Evolutionary conservation across 2,329 filamentous ascomycete species (phyloP), one percentile per base, ranked within the genome.

Genomic region (Xylariaceae sp.): DNA sequence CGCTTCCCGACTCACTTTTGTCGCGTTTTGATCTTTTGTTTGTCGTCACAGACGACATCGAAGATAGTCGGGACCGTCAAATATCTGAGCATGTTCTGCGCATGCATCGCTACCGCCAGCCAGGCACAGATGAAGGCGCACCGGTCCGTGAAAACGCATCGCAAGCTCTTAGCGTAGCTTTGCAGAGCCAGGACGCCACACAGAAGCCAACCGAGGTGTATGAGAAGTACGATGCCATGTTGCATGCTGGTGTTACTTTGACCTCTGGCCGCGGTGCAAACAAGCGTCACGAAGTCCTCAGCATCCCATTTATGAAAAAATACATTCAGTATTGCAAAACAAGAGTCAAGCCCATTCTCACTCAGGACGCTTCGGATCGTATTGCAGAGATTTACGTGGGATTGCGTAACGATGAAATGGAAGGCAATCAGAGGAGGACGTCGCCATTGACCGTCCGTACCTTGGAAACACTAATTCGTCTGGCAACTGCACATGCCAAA

Each of bases 1-100:
- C 94, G 8, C 83, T 99, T 10, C 94, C 94, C 0, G 94, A 99
- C 72, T 99, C 94, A 3, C 84, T 99, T 0, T 81, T 99, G 6
- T 97, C 94, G 4, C 94, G 94, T 89, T 99, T 99, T 72, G 94
- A 99, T 85, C 81, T 99, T 64, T 80, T 99, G 2, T 99, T 99
- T 68, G 89, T 99, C 40, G 92, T 99, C 37, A 99, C 94, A 1
- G 94, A 99, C 71, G 94, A 99, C 67, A 97, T 99, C 60, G 93
- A 99, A 67, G 94, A 99, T 69, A 85, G 90, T 2, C 83, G 91
- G 44, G 94, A 99, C 73, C 83, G 94, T 41, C 87, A 92, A 68
- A 85, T 99, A 10, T 97, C 93, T 0, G 94, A 99, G 74, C 94
- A 99, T 67, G 94, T 99, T 51, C 81, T 99, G 26, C 90, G 93